Conservation (phyloP, 306 rosid species). For the Pachyrhizus erosus region DNA sequence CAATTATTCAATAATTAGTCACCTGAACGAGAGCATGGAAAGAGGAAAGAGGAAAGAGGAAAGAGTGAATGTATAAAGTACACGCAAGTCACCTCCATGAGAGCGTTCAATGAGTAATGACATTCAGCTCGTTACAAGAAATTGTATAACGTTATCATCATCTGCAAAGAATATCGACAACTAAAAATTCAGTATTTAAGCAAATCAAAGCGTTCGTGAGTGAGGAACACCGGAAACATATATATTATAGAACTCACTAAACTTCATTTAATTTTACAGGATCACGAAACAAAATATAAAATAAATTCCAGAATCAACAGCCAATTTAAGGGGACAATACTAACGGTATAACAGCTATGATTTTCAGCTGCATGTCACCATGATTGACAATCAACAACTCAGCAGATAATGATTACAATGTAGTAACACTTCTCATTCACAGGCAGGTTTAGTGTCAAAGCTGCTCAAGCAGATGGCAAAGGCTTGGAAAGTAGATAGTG, state of each 20-base stretch:
- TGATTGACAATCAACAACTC: conserved; percentile 84
- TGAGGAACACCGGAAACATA: neutral
- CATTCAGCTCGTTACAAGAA: conserved; percentile 2
- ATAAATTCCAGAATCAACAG: conserved; percentile 42
- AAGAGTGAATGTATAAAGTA: neutral
- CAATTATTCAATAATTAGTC: neutral
- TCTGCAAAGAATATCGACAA: conserved; percentile 13
- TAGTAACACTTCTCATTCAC: conserved; percentile 58
- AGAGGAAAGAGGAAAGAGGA: neutral
- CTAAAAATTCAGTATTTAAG: neutral
- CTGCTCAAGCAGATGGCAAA: conserved; percentile 88
- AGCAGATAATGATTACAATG: conserved; percentile 19
- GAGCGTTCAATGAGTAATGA: neutral
- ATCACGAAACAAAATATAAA: conserved; percentile 43
- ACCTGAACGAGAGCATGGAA: neutral
- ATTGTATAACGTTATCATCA: neutral
- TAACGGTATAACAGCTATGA: conserved; percentile 41
- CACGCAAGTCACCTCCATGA: neutral
- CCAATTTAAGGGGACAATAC: conserved; percentile 35
- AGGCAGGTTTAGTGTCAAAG: conserved; percentile 89
- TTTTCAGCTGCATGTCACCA: conserved; percentile 40
- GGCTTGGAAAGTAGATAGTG: conserved; percentile 92
- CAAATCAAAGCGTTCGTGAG: neutral
- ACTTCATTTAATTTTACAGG: conserved; percentile 35
- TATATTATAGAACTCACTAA: conserved; percentile 35